Conservation (phyloP, 129 eudicot species). For the Dittrichia graveolens region DNA sequence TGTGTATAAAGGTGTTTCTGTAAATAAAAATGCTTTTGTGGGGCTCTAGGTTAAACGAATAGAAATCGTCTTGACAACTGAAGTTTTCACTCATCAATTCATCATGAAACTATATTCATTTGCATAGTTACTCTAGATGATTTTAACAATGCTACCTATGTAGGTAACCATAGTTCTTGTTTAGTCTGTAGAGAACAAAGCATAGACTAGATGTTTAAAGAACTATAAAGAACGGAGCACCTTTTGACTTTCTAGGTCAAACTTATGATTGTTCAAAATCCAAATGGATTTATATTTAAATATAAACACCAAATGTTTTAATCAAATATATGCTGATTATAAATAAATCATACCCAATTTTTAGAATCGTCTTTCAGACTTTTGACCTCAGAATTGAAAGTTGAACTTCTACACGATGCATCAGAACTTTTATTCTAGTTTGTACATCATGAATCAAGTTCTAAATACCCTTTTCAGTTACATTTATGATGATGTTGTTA, state of each 20-base stretch:
- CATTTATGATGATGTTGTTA: constrained; percentile 10
- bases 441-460: neutral
- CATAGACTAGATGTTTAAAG: too few relatives aligned
- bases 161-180: too few relatives aligned
- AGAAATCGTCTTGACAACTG: neutral
- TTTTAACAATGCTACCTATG: too few relatives aligned
- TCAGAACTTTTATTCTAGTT: neutral
- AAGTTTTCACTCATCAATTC: neutral
- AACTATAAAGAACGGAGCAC: constrained; percentile 13
- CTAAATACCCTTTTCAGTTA: neutral
- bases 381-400: neutral
- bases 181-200: too few relatives aligned
- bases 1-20: too few relatives aligned
- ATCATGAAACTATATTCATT: neutral
- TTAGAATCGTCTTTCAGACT: too few relatives aligned
- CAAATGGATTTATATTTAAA: neutral
- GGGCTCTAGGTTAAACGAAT: neutral
- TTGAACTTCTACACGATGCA: neutral
- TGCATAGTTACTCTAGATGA: neutral
- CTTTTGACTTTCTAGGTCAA: constrained; percentile 15
- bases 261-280: constrained; percentile 1
- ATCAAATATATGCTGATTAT: too few relatives aligned
- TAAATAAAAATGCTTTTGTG: neutral
- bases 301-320: neutral
- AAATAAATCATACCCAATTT: too few relatives aligned